phyloP scores from a whole-genome alignment of 1,284 basidiomycete species.

The Inonotus obliquus region DNA sequence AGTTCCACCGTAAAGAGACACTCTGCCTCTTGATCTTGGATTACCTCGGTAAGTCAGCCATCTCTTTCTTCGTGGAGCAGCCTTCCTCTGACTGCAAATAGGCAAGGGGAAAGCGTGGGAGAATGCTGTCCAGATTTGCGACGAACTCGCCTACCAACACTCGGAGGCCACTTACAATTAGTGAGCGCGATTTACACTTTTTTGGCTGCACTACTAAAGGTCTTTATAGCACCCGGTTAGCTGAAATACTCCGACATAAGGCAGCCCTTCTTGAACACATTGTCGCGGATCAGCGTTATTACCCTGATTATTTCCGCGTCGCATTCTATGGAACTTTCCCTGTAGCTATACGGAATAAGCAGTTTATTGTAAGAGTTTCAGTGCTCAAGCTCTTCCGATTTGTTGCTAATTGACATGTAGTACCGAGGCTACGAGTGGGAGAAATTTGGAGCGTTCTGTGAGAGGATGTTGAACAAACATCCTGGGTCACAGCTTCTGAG shows the following conservation, averaged over 20 bases:
- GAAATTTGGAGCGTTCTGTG: conserved; percentile 85
- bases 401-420: conserved; percentile 32
- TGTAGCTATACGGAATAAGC: conserved; percentile 75
- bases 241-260: conserved; percentile 83
- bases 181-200: conserved; percentile 40
- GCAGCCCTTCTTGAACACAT: conserved; percentile 82
- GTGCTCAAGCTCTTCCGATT: not conserved
- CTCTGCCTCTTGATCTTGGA: conserved; percentile 82
- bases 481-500: conserved; percentile 82
- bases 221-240: conserved; percentile 58
- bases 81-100: conserved; percentile 27
- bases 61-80: not conserved
- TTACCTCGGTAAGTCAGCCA: conserved; percentile 60
- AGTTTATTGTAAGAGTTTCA: conserved; percentile 66
- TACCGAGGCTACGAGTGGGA: conserved; percentile 93
- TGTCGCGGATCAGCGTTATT: conserved; percentile 76
- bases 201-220: conserved; percentile 11
- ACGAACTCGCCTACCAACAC: conserved; percentile 84
- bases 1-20: conserved; percentile 93
- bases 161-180: conserved; percentile 87
- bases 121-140: conserved; percentile 88
- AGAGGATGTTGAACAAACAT: conserved; percentile 90
- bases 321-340: conserved; percentile 93
- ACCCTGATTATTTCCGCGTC: conserved; percentile 91
- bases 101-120: conserved; percentile 97